Percentiles rank a stretch among this genome's conserved stretches.
Evolutionary conservation across 768 basidiomycete species (phyloP).

Genomic region (Albatrellus ellisii): DNA sequence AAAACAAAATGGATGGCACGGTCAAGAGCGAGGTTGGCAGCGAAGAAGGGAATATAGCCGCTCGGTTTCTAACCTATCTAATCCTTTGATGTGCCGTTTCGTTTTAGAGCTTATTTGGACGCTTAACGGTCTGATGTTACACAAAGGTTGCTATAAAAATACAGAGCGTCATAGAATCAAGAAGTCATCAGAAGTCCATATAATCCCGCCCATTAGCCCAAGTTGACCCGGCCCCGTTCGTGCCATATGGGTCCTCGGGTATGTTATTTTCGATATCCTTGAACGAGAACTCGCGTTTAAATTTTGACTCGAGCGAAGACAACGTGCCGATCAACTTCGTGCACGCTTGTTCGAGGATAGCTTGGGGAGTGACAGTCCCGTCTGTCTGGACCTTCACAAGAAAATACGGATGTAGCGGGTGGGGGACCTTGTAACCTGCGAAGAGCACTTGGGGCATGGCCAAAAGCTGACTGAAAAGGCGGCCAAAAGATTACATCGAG

Average conservation of each 20-base stretch:
- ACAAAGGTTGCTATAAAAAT: slow-evolving; percentile 4
- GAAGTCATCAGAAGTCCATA: slow-evolving; percentile 14
- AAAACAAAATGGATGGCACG: slow-evolving; percentile 25
- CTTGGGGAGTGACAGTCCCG: slow-evolving; percentile 70
- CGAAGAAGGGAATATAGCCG: slow-evolving; percentile 3
- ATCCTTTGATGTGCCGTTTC: no score
- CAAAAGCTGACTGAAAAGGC: slow-evolving; percentile 64
- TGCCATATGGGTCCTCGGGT: slow-evolving; percentile 21
- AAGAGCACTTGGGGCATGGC: slow-evolving; percentile 81
- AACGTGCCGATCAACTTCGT: slow-evolving; percentile 57
- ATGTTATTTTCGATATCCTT: slow-evolving; percentile 47
- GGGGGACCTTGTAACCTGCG: slow-evolving; percentile 96
- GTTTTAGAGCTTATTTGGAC: no score
- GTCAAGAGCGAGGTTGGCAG: slow-evolving; percentile 17
- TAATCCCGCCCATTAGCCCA: slow-evolving; percentile 16
- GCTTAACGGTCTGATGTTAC: background rate
- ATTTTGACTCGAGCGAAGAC: slow-evolving; percentile 56
- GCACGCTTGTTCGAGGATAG: slow-evolving; percentile 74
- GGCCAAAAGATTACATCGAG: background rate
- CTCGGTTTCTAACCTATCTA: no score
- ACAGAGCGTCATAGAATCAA: slow-evolving; percentile 1
- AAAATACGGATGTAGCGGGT: slow-evolving; percentile 91
- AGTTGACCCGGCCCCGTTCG: slow-evolving; percentile 9
- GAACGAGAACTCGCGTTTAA: slow-evolving; percentile 73
- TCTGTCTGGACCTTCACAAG: slow-evolving; percentile 94